phyloP scores from a whole-genome alignment of 805 yeast genomes.

The Candida nemodendra region DNA sequence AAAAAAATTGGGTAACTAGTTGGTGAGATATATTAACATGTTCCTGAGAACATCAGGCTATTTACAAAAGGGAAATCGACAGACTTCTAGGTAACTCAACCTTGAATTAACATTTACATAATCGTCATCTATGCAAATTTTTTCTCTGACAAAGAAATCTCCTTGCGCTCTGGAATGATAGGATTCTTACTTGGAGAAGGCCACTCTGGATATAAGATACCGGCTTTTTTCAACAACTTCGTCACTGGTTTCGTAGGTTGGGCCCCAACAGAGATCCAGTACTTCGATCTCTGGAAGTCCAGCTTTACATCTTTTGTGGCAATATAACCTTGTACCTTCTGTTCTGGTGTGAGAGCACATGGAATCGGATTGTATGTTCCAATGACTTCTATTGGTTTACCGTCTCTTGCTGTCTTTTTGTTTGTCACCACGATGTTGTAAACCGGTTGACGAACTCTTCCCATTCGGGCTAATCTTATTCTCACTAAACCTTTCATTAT shows the following conservation, averaged over 20 bases:
- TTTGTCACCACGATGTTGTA: slow-evolving; percentile 91
- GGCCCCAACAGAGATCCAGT: slow-evolving; percentile 98
- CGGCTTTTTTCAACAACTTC: slow-evolving; percentile 73
- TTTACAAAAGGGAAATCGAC: slow-evolving; percentile 5
- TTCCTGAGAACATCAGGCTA: no score
- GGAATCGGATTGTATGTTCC: slow-evolving; percentile 92
- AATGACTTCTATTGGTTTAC: slow-evolving; percentile 88
- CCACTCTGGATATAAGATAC: slow-evolving; percentile 62
- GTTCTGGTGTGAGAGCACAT: slow-evolving; percentile 60
- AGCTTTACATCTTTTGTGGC: slow-evolving; percentile 77
- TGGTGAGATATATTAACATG: no score
- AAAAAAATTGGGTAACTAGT: no score
- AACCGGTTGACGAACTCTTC: slow-evolving; percentile 81
- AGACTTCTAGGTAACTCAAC: slow-evolving; percentile 1
- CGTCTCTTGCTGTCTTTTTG: slow-evolving; percentile 73
- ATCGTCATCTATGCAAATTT: slow-evolving; percentile 20
- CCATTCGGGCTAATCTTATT: slow-evolving; percentile 90
- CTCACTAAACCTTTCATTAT: slow-evolving; percentile 74
- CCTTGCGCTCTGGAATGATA: slow-evolving; percentile 19
- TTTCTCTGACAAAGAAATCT: slow-evolving; percentile 23
- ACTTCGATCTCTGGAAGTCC: slow-evolving; percentile 86
- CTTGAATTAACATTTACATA: background rate
- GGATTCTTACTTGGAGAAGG: slow-evolving; percentile 43
- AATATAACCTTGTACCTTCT: slow-evolving; percentile 49
- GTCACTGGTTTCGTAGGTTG: slow-evolving; percentile 85